Evolutionary conservation across 257 asterid genomes (phyloP).

Genomic region (Gentiana macrophylla): DNA sequence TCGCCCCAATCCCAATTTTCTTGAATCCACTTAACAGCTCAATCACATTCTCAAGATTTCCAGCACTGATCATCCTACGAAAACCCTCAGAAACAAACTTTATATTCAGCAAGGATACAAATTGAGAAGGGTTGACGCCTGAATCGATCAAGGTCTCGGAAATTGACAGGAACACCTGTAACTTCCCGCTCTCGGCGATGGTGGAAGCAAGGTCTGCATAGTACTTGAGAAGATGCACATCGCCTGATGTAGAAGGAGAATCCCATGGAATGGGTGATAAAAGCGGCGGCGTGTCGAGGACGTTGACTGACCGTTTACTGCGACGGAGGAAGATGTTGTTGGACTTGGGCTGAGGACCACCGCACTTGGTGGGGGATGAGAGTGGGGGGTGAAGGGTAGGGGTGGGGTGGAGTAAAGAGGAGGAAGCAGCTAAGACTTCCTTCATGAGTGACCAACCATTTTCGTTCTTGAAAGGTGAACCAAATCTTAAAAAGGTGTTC

Average conservation of each 20-base stretch:
- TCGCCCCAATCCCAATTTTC: constrained; percentile 51
- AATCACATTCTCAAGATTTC: constrained; percentile 23
- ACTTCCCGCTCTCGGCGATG: constrained; percentile 65
- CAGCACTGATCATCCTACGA: constrained; percentile 29
- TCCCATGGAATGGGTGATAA: constrained; percentile 31
- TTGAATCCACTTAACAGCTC: constrained; percentile 29
- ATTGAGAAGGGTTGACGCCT: constrained; percentile 38
- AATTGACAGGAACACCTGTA: constrained; percentile 57
- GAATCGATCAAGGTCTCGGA: constrained; percentile 53
- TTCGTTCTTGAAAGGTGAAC: constrained; percentile 12
- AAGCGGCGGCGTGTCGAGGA: constrained; percentile 17
- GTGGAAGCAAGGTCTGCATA: constrained; percentile 65
- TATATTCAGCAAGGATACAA: constrained; percentile 26
- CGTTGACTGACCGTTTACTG: constrained; percentile 4
- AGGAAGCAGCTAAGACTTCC: constrained; percentile 55
- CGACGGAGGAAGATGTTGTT: constrained; percentile 10
- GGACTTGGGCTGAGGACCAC: constrained; percentile 19
- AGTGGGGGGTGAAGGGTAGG: constrained; percentile 26
- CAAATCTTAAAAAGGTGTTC: background rate
- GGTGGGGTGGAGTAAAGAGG: constrained; percentile 38
- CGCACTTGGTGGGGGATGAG: constrained; percentile 20
- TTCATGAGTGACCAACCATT: constrained; percentile 56
- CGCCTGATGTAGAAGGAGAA: constrained; percentile 10
- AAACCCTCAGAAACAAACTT: constrained; percentile 48
- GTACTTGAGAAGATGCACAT: constrained; percentile 30